Conservation (phyloP, 768 basidiomycete species). For the Tylopilus balloui region DNA sequence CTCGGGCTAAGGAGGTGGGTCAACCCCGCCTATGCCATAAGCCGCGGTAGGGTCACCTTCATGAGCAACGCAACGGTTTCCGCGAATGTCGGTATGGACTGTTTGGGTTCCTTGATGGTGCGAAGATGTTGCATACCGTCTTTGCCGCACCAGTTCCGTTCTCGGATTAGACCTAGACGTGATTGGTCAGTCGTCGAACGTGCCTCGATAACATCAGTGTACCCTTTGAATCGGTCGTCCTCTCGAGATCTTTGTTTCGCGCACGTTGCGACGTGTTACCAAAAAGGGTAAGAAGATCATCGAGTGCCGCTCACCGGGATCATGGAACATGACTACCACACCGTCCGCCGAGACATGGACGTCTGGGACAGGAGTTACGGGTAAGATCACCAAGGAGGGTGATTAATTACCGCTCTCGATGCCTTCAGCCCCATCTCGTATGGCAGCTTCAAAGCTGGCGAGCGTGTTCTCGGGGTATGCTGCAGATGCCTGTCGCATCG, state of each 20-base stretch:
- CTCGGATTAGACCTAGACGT: conserved; percentile 57
- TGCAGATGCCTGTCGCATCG: conserved; percentile 74
- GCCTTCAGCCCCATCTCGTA: conserved; percentile 91
- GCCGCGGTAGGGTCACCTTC: conserved; percentile 43
- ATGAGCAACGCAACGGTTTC: conserved; percentile 81
- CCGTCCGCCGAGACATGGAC: conserved; percentile 89
- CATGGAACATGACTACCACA: conserved; percentile 94
- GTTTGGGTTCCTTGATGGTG: conserved; percentile 75
- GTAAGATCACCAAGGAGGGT: conserved; percentile 32
- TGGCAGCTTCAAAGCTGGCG: conserved; percentile 92
- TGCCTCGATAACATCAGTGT: conserved; percentile 8
- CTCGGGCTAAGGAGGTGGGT: conserved; percentile 48
- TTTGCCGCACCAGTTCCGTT: conserved; percentile 66
- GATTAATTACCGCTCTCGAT: conserved; percentile 91
- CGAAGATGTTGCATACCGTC: conserved; percentile 73
- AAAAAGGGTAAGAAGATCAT: conserved; percentile 22
- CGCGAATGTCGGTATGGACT: conserved; percentile 85
- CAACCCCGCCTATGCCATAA: conserved; percentile 8
- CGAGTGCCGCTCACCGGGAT: conserved; percentile 55
- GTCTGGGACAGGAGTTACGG: conserved; percentile 68
- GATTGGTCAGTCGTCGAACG: conserved; percentile 27
- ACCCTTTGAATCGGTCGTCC: conserved; percentile 82
- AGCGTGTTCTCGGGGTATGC: conserved; percentile 91
- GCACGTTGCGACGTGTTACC: conserved; percentile 25
- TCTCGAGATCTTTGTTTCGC: conserved; percentile 48